These are phyloP conservation scores for Aurifilum marmelostoma DNA, from an alignment of 2,329 filamentous ascomycete genomes.

Conservation along the genomic window DNA sequence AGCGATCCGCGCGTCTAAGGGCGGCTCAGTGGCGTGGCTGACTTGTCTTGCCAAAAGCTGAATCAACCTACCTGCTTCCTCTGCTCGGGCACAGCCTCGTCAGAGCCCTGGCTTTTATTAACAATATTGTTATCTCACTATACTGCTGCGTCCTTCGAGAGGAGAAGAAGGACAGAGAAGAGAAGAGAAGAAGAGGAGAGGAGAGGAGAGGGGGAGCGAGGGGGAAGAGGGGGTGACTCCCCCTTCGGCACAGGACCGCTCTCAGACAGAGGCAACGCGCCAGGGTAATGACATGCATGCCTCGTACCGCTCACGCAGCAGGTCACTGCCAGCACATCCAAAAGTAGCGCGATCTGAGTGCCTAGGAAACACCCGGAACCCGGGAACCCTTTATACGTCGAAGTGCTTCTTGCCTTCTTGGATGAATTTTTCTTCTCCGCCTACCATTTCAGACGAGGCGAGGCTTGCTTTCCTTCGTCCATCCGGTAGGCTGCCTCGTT, in stretches of 20 bases:
- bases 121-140: background rate
- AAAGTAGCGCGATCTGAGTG: background rate
- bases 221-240: background rate
- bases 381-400: background rate
- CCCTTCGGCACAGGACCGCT: background rate
- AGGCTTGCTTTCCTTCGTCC: background rate
- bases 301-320: background rate
- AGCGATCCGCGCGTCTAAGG: background rate
- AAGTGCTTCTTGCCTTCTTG: constrained; percentile 5
- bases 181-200: background rate
- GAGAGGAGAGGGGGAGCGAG: background rate
- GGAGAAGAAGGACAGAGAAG: background rate
- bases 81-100: constrained; percentile 1
- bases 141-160: background rate
- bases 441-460: constrained; percentile 5
- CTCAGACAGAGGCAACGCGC: background rate
- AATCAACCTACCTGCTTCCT: background rate
- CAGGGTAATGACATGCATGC: background rate
- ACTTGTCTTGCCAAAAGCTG: background rate
- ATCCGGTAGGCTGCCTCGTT: background rate
- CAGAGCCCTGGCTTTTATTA: background rate
- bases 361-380: background rate
- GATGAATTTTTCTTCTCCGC: background rate
- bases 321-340: background rate
- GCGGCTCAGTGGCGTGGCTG: background rate